Base-by-base conservation (phyloP, 1,284 basidiomycete genomes). In the Marasmius fiardii region DNA sequence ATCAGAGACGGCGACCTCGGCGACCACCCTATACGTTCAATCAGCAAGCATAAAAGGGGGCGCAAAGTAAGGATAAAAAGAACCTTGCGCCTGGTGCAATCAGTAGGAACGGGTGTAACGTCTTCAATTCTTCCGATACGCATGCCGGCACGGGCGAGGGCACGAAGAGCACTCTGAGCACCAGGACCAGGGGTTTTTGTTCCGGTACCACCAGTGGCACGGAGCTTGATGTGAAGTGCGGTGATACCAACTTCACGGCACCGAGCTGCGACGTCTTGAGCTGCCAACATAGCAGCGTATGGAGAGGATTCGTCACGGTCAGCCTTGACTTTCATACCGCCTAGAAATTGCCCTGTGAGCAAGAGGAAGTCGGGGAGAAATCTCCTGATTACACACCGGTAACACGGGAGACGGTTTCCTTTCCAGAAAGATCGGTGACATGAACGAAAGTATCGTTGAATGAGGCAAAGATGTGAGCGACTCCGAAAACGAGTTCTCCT, bases 371-470 rank as follows among this genome's bases (percentile, higher is more conserved):
- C 39, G 7, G 14, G n/a, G 2, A n/a, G 7, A 4, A 4, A 41
- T 6, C n/a, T 20, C 7, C n/a, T 18, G n/a, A 2, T 14, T n/a
- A 16, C 39, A 20, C 39, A 41, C 8, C 11, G 20, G 39, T 10
- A 16, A n/a, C 39, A n/a, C 39, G 94, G 68, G 92, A 91, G 79
- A 99, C 93, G 71, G 96, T 99, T 83, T 99, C 96, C 82, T 93
- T 95, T 70, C 96, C 97, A 43, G 95, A 95, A 60, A 98, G 82
- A 92, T 99, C 97, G 74, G 96, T 99, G 68, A 99, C 83, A 75
- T 99, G 97, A 65, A 99, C 96, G 77, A 99, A 99, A 64, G 97
- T 99, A 74, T 99, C 96, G 81, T 99, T 99, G 88, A 99, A 99
- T 47, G 91, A 94, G 51, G 94, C 95, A 67, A 91, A 97, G 79